Conservation (phyloP, 768 basidiomycete genomes). For the Suillus occidentalis region DNA sequence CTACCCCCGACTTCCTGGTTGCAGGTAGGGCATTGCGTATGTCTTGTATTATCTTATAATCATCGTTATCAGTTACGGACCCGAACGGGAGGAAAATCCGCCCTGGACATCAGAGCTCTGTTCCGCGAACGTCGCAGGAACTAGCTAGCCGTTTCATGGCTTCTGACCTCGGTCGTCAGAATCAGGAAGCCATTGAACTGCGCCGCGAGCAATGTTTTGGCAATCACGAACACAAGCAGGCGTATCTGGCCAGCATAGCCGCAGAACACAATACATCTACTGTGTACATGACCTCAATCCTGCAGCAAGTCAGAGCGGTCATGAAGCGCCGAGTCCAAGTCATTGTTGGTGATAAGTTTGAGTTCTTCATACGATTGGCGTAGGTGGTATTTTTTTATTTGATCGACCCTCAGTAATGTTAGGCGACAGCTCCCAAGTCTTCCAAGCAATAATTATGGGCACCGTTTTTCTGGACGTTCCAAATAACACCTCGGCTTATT, state of each 20-base stretch:
- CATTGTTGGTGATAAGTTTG: conserved; percentile 31
- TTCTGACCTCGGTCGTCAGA: conserved; percentile 40
- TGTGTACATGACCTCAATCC: conserved; percentile 50
- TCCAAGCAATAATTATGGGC: conserved; percentile 31
- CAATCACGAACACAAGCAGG: conserved; percentile 39
- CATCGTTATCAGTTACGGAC: conserved; percentile 47
- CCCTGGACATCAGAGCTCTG: conserved; percentile 19
- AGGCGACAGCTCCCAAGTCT: conserved; percentile 37
- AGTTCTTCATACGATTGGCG: not conserved
- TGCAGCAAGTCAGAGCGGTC: conserved; percentile 47
- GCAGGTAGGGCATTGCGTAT: conserved; percentile 10
- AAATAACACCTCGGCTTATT: conserved; percentile 33
- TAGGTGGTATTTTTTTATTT: not conserved
- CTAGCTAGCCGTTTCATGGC: conserved; percentile 50
- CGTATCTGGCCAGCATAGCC: conserved; percentile 49
- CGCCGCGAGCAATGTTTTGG: conserved; percentile 51
- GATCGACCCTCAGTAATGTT: not conserved
- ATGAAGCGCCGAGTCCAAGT: conserved; percentile 47
- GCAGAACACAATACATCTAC: conserved; percentile 48
- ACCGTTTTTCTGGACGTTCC: conserved; percentile 47
- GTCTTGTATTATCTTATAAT: not conserved
- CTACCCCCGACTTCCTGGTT: conserved; percentile 63
- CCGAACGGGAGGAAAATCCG: conserved; percentile 57
- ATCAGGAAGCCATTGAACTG: conserved; percentile 46
- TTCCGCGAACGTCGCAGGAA: conserved; percentile 50